phyloP scores from a whole-genome alignment of 345 rosid species.

The Aquilaria malaccensis region DNA sequence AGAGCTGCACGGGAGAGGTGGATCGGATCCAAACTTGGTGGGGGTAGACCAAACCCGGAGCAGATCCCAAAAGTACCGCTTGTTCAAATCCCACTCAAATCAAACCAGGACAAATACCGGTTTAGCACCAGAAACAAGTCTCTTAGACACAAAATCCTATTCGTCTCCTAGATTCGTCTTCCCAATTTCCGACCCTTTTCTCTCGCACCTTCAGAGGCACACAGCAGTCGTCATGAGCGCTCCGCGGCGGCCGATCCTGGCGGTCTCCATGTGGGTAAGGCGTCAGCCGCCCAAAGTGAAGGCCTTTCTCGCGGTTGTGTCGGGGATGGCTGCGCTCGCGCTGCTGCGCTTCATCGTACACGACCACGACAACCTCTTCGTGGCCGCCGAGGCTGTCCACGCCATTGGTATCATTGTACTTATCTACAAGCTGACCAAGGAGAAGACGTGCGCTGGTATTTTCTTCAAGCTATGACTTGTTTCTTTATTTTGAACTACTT shows the following conservation, averaged over 20 bases:
- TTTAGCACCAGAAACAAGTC: not conserved
- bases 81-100: not conserved
- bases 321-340: slow-evolving; percentile 87
- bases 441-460: slow-evolving; percentile 94
- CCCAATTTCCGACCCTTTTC: slow-evolving; percentile 12
- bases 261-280: slow-evolving; percentile 74
- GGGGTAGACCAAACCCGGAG: not conserved
- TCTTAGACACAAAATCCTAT: not conserved
- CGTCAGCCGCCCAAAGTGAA: slow-evolving; percentile 97
- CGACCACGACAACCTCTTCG: slow-evolving; percentile 98
- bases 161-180: not conserved
- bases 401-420: slow-evolving; percentile 91
- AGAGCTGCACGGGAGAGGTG: too few relatives aligned
- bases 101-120: not conserved
- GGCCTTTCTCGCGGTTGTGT: slow-evolving; percentile 84
- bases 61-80: slow-evolving; percentile 8
- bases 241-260: slow-evolving; percentile 60
- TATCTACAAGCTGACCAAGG: slow-evolving; percentile 91
- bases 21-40: not conserved
- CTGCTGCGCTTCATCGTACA: slow-evolving; percentile 87
- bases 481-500: not conserved
- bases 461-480: not conserved
- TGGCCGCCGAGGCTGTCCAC: slow-evolving; percentile 98
- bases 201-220: slow-evolving; percentile 3
- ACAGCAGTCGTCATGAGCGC: slow-evolving; percentile 39